Evolutionary conservation across 345 rosid species (phyloP).

Genomic region (Dovyalis caffra): DNA sequence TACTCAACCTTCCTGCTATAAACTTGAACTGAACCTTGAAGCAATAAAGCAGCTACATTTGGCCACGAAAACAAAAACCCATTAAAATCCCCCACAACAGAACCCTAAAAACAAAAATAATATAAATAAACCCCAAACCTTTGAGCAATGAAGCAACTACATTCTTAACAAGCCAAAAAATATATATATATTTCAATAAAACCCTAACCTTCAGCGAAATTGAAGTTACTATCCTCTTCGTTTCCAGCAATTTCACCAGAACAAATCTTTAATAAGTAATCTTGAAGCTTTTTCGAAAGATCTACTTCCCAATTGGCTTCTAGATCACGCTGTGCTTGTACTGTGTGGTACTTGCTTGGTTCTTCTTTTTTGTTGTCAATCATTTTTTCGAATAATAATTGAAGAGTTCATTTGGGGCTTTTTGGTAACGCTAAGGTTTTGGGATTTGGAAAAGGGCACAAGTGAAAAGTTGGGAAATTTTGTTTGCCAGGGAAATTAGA

Average conservation of each 20-base stretch:
- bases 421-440: slow-evolving; percentile 16
- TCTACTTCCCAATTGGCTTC: slow-evolving; percentile 94
- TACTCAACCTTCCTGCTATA: slow-evolving; percentile 97
- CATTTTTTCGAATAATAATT: slow-evolving; percentile 4
- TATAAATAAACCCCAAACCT: neutral
- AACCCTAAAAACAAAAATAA: slow-evolving; percentile 1
- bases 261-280: slow-evolving; percentile 81
- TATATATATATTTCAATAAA: neutral
- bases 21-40: slow-evolving; percentile 97
- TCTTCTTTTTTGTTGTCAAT: slow-evolving; percentile 34
- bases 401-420: neutral
- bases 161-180: neutral
- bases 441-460: neutral
- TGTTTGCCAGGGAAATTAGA: slow-evolving; percentile 21
- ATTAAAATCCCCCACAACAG: neutral
- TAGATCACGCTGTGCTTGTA: slow-evolving; percentile 84
- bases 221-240: slow-evolving; percentile 50
- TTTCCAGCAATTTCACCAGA: slow-evolving; percentile 66
- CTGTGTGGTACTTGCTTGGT: slow-evolving; percentile 44
- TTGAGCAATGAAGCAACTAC: neutral
- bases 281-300: slow-evolving; percentile 80
- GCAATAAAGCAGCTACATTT: slow-evolving; percentile 88
- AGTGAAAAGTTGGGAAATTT: neutral
- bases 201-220: slow-evolving; percentile 87
- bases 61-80: slow-evolving; percentile 3